Percentiles rank a stretch among this genome's conserved stretches.
Conservation (phyloP, 2,329 filamentous ascomycete genomes). For the Penicillium frequentans region DNA sequence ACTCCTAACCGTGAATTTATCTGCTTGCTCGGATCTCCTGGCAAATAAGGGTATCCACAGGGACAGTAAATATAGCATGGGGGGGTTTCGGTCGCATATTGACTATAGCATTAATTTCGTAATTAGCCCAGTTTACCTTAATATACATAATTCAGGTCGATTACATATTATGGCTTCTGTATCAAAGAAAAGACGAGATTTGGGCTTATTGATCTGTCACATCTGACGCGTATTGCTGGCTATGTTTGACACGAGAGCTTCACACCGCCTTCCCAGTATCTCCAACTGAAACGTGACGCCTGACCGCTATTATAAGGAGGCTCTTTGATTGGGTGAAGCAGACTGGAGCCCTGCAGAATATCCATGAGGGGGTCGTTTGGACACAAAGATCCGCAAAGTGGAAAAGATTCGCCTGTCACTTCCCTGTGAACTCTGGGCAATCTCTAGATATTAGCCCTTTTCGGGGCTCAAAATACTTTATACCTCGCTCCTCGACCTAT, state of each 20-base stretch:
- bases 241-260: not conserved
- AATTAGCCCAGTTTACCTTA: not conserved
- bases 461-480: no score
- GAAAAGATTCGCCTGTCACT: not conserved
- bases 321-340: not conserved
- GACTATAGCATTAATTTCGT: not conserved
- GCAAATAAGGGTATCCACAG: conserved; percentile 9
- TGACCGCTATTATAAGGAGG: not conserved
- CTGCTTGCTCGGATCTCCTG: conserved; percentile 31
- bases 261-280: not conserved
- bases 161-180: no score
- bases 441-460: no score
- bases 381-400: not conserved
- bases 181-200: not conserved
- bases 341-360: not conserved
- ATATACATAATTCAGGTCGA: no score
- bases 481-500: no score
- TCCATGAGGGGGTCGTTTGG: no score
- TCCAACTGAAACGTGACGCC: not conserved
- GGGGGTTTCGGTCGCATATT: not conserved
- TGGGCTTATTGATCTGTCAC: not conserved
- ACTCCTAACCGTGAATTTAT: conserved; percentile 27
- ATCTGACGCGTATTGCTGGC: not conserved
- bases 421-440: no score
- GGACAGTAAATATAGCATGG: not conserved